Evolutionary conservation across 2,329 filamentous ascomycete species (phyloP).

Genomic region (Calonectria montana): DNA sequence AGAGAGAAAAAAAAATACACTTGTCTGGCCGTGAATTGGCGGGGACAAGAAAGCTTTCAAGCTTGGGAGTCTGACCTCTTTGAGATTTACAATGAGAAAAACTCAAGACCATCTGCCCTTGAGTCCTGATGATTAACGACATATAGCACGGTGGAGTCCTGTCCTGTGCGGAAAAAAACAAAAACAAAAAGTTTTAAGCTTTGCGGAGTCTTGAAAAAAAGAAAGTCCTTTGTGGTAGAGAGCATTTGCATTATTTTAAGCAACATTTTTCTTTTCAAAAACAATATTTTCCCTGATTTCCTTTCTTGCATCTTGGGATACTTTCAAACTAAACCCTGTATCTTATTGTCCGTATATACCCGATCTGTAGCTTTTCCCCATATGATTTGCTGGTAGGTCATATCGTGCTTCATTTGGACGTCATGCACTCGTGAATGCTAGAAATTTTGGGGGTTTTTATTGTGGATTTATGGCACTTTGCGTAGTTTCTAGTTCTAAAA

Average conservation of each 20-base stretch:
- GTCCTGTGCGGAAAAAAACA: background rate
- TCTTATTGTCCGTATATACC: background rate
- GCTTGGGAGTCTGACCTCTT: background rate
- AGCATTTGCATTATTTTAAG: background rate
- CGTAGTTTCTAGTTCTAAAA: too few species aligned
- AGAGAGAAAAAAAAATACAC: background rate
- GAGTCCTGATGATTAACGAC: slow-evolving; percentile 2
- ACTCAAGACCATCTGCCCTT: background rate
- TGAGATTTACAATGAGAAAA: background rate
- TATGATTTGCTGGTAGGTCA: background rate
- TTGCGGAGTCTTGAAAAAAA: background rate
- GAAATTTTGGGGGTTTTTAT: background rate
- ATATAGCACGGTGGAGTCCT: background rate
- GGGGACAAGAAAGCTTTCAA: background rate
- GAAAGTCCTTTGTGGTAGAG: background rate
- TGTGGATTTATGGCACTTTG: background rate
- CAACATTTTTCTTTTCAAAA: background rate
- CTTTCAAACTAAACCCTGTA: background rate
- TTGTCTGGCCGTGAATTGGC: background rate
- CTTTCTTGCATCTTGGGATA: background rate
- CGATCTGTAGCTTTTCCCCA: background rate
- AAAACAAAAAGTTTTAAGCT: background rate
- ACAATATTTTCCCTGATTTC: too few species aligned
- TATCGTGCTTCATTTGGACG: background rate
- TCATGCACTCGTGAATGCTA: background rate